Evolutionary conservation across 768 basidiomycete species (phyloP).

Genomic region (Pleurotus tuber-regium): DNA sequence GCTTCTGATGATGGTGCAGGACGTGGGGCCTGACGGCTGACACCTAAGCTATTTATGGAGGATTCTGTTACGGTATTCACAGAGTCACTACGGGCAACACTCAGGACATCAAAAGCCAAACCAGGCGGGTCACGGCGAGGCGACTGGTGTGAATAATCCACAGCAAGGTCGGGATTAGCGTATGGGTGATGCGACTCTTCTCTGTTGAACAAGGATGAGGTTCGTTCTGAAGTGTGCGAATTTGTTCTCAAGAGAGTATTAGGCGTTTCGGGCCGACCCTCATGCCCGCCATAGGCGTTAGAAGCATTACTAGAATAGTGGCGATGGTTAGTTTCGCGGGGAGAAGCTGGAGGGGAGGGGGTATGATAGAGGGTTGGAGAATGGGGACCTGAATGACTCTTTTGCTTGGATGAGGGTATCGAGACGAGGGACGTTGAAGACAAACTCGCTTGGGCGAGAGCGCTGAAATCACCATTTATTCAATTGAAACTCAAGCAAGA

Average conservation of each 20-base stretch:
- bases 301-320: conserved; percentile 17
- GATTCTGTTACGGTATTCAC: conserved; percentile 49
- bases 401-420: conserved; percentile 30
- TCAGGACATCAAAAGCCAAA: conserved; percentile 25
- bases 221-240: conserved; percentile 4
- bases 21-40: conserved; percentile 29
- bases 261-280: conserved; percentile 4
- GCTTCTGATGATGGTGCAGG: conserved; percentile 35
- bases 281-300: conserved; percentile 10
- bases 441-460: conserved; percentile 58
- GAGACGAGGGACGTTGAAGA: conserved; percentile 51
- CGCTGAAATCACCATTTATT: conserved; percentile 30
- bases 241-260: conserved; percentile 1
- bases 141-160: conserved; percentile 21
- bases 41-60: conserved; percentile 21
- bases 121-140: conserved; percentile 25
- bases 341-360: conserved; percentile 24
- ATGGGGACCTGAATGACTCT: conserved; percentile 34
- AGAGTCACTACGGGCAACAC: conserved; percentile 47
- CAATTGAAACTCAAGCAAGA: too few relatives aligned
- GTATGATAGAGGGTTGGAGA: conserved; percentile 28
- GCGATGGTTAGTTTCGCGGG: conserved; percentile 19
- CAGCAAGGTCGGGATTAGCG: conserved; percentile 72
- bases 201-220: conserved; percentile 21
- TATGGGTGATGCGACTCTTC: conserved; percentile 65